A percentile compares a stretch with the other conserved stretches of the same genome.
phyloP scores from a whole-genome alignment of 192 early-diverging fungal species.

The Irineochytrium annulatum region DNA sequence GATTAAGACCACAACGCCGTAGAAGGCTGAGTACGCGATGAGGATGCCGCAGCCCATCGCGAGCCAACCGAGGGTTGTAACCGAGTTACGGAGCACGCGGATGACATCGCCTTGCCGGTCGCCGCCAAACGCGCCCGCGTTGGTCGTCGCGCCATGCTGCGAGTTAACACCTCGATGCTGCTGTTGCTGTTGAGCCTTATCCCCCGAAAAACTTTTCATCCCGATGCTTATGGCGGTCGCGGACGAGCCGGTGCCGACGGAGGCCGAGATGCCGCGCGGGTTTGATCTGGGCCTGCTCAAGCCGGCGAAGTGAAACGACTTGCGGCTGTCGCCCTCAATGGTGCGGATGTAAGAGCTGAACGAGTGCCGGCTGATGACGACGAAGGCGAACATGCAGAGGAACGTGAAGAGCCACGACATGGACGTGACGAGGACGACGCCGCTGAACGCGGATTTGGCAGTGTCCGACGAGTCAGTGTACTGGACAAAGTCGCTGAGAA shows the following conservation, averaged over 20 bases:
- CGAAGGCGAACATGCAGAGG: not conserved
- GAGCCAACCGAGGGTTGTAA: not conserved
- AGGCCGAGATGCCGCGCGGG: no score
- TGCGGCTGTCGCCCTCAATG: not conserved
- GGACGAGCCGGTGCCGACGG: not conserved
- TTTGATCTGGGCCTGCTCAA: no score
- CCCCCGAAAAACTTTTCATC: not conserved
- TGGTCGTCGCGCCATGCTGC: no score
- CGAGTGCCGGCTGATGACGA: not conserved
- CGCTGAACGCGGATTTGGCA: not conserved
- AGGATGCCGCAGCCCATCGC: not conserved
- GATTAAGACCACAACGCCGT: not conserved
- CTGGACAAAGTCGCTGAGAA: not conserved
- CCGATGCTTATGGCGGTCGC: no score
- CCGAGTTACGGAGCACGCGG: not conserved
- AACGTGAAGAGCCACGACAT: not conserved
- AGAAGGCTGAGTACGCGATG: not conserved
- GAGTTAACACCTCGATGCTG: no score
- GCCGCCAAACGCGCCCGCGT: not conserved
- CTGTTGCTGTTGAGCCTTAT: no score
- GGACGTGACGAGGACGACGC: not conserved
- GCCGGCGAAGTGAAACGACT: not conserved
- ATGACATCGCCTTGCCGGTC: not conserved
- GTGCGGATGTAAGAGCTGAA: not conserved
- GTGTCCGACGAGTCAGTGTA: not conserved